Evolutionary conservation across 371 early-diverging fungal species (phyloP).

Genomic region (Mortierella sp.): DNA sequence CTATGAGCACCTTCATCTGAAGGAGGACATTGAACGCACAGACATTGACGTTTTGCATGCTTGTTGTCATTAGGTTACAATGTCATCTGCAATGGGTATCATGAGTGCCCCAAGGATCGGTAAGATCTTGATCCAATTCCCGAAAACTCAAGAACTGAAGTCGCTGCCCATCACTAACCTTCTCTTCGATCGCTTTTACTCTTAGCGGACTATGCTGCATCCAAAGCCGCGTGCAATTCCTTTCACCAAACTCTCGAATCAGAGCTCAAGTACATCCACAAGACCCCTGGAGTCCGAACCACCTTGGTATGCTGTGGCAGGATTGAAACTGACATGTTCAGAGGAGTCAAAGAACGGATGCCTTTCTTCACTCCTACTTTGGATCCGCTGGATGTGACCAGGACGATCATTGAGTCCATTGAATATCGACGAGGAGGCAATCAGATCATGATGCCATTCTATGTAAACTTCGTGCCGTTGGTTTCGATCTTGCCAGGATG

Average conservation of each 20-base stretch:
- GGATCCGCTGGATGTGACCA: conserved; percentile 55
- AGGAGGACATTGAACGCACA: no score
- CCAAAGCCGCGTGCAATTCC: conserved; percentile 63
- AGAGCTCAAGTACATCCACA: conserved; percentile 58
- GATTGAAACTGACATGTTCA: conserved; percentile 66
- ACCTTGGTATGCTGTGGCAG: conserved; percentile 61
- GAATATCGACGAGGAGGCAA: conserved; percentile 51
- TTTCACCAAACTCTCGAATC: conserved; percentile 66
- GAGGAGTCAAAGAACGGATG: conserved; percentile 55
- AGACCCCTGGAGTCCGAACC: conserved; percentile 47
- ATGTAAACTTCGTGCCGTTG: conserved; percentile 55
- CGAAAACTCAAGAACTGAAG: neutral
- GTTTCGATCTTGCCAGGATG: conserved; percentile 56
- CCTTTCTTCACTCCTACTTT: conserved; percentile 61
- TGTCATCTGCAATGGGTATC: conserved; percentile 61
- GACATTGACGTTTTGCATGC: no score
- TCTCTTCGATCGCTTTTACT: neutral
- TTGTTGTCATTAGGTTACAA: conserved; percentile 41
- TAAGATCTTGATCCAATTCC: conserved; percentile 7
- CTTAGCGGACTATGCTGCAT: conserved; percentile 68
- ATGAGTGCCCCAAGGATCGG: conserved; percentile 53
- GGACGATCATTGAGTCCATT: conserved; percentile 55
- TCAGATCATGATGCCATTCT: conserved; percentile 58
- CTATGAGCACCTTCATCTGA: no score
- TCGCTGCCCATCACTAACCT: neutral